Conservation (phyloP, 441 rosid genomes). For the Croton laevigatus region DNA sequence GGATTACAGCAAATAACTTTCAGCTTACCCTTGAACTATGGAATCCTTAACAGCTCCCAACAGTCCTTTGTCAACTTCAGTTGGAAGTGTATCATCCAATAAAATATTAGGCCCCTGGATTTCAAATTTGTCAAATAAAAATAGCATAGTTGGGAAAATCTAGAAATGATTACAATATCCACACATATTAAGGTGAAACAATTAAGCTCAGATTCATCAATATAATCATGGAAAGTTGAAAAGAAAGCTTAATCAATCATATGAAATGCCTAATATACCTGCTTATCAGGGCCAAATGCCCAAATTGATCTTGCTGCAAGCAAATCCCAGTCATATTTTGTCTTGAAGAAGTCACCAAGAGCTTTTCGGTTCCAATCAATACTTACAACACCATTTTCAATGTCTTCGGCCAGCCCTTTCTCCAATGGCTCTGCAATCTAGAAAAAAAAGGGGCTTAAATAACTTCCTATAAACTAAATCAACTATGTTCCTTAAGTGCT, state of each 20-base stretch:
- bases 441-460: slow-evolving; percentile 16
- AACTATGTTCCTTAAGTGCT: not conserved
- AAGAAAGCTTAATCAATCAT: too few relatives aligned
- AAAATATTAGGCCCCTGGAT: slow-evolving; percentile 82
- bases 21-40: slow-evolving; percentile 82
- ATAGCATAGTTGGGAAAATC: not conserved
- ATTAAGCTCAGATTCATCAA: too few relatives aligned
- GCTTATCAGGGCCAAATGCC: slow-evolving; percentile 99
- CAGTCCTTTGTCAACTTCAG: slow-evolving; percentile 88
- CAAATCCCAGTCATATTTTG: slow-evolving; percentile 96
- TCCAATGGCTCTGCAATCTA: slow-evolving; percentile 98
- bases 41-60: slow-evolving; percentile 85
- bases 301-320: slow-evolving; percentile 97
- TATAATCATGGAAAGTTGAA: too few relatives aligned
- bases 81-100: slow-evolving; percentile 89
- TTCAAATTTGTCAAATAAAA: slow-evolving; percentile 20
- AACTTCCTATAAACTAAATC: not conserved
- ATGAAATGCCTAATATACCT: slow-evolving; percentile 37
- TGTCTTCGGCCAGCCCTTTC: slow-evolving; percentile 93
- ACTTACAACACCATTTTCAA: slow-evolving; percentile 87
- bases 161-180: not conserved
- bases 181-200: too few relatives aligned
- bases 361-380: slow-evolving; percentile 82
- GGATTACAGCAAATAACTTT: not conserved
- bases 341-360: slow-evolving; percentile 89